Evolutionary conservation across 352 stramenopile genomes (phyloP).

Genomic region (Globisporangium parvum): DNA sequence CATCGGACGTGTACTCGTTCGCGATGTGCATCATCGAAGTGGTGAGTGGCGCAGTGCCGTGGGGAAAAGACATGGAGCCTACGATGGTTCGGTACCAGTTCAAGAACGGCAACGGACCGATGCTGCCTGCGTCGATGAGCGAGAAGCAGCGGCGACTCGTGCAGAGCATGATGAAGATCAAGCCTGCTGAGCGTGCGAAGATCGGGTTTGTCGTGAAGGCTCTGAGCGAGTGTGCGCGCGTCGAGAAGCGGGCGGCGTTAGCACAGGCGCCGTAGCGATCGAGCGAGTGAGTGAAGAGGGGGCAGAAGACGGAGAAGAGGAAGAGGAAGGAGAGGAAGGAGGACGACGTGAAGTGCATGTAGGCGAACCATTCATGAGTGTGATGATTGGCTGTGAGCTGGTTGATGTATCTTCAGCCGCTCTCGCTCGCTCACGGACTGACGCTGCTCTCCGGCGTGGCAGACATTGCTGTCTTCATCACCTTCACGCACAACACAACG

Average conservation of each 20-base stretch:
- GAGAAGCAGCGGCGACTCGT: not conserved
- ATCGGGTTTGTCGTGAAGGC: not conserved
- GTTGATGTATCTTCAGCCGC: too few relatives aligned
- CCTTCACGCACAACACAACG: too few relatives aligned
- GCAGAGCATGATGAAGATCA: not conserved
- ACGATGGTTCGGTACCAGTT: not conserved
- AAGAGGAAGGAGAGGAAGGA: too few relatives aligned
- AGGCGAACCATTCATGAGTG: too few relatives aligned
- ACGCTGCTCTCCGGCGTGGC: too few relatives aligned
- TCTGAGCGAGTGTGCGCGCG: not conserved
- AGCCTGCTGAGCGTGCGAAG: not conserved
- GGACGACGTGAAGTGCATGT: too few relatives aligned
- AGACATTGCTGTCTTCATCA: too few relatives aligned
- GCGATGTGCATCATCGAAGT: not conserved
- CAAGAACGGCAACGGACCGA: not conserved
- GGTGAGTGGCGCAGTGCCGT: not conserved
- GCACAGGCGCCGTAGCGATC: too few relatives aligned
- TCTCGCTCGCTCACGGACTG: too few relatives aligned
- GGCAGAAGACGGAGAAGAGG: too few relatives aligned
- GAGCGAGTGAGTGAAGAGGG: too few relatives aligned
- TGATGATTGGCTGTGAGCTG: too few relatives aligned
- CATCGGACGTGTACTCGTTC: slow-evolving; percentile 11
- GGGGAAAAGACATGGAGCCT: not conserved
- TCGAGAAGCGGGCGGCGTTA: not conserved
- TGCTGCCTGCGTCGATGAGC: not conserved